Evolutionary conservation across 2,329 filamentous ascomycete genomes (phyloP), one percentile per base, ranked within the genome.

Genomic region (Penicillium sp.): DNA sequence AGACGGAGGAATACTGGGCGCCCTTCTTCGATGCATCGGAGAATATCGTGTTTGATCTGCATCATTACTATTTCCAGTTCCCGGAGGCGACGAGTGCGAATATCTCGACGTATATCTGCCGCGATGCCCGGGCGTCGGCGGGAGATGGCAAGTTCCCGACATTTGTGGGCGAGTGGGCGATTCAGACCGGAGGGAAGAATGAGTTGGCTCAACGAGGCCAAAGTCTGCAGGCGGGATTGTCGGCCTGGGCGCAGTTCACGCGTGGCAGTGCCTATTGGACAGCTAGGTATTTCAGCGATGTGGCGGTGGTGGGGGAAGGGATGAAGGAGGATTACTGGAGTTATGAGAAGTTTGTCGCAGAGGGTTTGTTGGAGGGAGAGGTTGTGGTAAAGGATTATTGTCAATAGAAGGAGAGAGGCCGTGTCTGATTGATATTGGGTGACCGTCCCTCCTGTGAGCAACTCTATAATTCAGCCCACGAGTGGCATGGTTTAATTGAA

Each of bases 31-130:
- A 51, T 2, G 39, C 40, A 4, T 29, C 28, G 0, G 48, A 47
- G 6, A 61, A 64, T 33, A 42, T 64, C 2, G 56, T 63, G 8
- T 62, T 61, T 44, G 58, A 64, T 29, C 43, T 55, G 29, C 60
- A 64, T 24, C 53, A 60, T 36, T 63, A 61, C 45, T 59, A 60
- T 39, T 59, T 55, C 36, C 57, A 56, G 26, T 52, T 53, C 26
- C 36, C 47, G 7, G 47, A 51, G 12, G 48, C 52, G 7, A 59
- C 52, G 1, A 51, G 53, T 2, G 48, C 44, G 27, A 60, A 58
- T 26, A 24, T 59, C 25, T 48, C 55, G 0, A 27, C 25, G 3
- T 57, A 49, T 28, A 49, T 64, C 5, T 54, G 50, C 18, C 37
- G 39, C 3, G 58, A 64, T 49, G 57, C 55, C 3, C 40, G 44